Conservation (phyloP, 208 protist species). For the Acanthamoeba healyi region DNA sequence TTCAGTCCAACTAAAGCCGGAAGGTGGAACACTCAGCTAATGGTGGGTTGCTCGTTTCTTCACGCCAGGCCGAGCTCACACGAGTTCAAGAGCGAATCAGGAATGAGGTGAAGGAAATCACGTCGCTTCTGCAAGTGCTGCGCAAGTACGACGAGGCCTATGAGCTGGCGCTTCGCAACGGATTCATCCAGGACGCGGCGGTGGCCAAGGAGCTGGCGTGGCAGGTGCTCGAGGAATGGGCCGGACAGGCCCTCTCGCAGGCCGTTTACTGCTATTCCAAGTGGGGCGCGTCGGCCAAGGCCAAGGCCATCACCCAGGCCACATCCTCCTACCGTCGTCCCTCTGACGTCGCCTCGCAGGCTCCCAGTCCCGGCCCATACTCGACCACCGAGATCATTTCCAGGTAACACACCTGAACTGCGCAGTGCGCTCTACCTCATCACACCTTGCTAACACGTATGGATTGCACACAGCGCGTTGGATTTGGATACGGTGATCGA, state of each 20-base stretch:
- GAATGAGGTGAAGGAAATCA: neutral
- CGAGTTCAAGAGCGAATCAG: neutral
- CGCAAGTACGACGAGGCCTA: conserved; percentile 30
- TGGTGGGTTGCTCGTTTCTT: neutral
- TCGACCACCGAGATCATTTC: conserved; percentile 29
- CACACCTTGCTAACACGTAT: neutral
- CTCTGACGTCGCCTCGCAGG: neutral
- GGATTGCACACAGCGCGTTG: neutral
- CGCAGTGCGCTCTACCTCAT: too few relatives aligned
- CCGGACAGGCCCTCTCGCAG: conserved; percentile 12
- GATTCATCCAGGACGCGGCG: conserved; percentile 60
- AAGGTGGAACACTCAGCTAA: neutral
- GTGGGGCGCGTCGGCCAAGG: conserved; percentile 41
- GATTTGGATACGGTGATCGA: conserved; percentile 60
- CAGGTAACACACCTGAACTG: neutral
- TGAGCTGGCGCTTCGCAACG: conserved; percentile 11
- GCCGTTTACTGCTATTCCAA: conserved; percentile 40
- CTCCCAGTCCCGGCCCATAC: neutral
- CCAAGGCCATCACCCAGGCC: neutral
- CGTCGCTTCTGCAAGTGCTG: conserved; percentile 6
- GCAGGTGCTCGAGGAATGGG: conserved; percentile 23
- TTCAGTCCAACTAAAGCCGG: neutral
- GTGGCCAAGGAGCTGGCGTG: conserved; percentile 68
- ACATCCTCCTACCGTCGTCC: conserved; percentile 1
- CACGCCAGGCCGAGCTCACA: neutral